Evolutionary conservation across 2,329 filamentous ascomycete genomes (phyloP), one percentile per base, ranked within the genome.

Genomic region (Pseudogymnoascus sp.): DNA sequence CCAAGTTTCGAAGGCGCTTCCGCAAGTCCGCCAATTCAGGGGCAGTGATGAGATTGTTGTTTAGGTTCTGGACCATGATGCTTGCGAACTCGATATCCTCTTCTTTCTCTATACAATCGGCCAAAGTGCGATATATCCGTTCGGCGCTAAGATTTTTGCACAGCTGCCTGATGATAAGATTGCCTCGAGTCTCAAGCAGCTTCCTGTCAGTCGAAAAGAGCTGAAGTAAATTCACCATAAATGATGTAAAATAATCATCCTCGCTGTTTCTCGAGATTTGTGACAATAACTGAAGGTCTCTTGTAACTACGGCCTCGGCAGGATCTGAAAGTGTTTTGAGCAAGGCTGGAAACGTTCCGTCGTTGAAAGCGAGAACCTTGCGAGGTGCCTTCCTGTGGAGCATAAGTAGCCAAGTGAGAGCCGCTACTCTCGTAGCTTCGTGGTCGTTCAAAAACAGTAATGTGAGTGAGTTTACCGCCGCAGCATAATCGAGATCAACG

Each of bases 51-150:
- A 99, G 86, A 71, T 99, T 99, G 75, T 99, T 99, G 78, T 99
- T 99, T 61, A 99, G 82, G 71, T 97, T 97, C 75, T 99, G 95
- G 31, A 99, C 92, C 95, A 99, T 99, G 70, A 99, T 97, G 73
- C 93, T 97, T 14, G 95, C 93, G 76, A 99, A 99, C 74, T 99
- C 96, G 43, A 99, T 86, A 73, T 99, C 95, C 77, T 97, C 95
- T 75, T 99, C 95, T 72, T 93, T 96, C 75, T 97, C 95, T 8
- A 99, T 89, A 69, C 95, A 97, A 70, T 99, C 95, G 25, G 95
- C 96, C 67, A 99, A 81, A 2, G 92, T 97, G 34, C 95, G 87
- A 72, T 97, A 99, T 64, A 99, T 99, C 53, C 93, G 86, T 74
- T 99, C 95, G 0, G 95, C 90, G 68, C 93, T 97, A 28, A 99